A percentile compares a stretch with the other conserved stretches of the same genome.
Conservation (phyloP, 2,329 filamentous ascomycete species). For the Annulohypoxylon truncatum region DNA sequence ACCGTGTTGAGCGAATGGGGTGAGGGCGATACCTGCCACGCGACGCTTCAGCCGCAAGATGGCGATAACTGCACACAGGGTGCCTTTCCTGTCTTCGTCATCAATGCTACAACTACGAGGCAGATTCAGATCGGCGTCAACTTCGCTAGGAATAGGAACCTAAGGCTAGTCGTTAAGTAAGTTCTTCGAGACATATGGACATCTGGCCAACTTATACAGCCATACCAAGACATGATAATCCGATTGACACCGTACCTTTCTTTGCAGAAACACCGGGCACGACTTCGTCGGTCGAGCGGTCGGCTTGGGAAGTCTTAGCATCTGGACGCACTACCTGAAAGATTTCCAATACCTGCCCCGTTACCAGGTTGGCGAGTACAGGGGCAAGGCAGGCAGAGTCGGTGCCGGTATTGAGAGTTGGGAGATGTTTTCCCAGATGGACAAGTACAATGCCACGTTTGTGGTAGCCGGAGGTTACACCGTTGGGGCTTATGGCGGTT, state of each 20-base stretch:
- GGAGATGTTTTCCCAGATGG: slow-evolving; percentile 50
- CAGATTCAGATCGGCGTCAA: slow-evolving; percentile 56
- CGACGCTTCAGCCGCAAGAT: slow-evolving; percentile 36
- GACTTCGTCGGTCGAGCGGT: slow-evolving; percentile 60
- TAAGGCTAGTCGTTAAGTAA: slow-evolving; percentile 55
- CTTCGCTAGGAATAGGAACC: slow-evolving; percentile 54
- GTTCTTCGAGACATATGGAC: not conserved
- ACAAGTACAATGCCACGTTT: slow-evolving; percentile 48
- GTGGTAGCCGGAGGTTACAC: slow-evolving; percentile 51
- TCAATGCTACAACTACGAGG: slow-evolving; percentile 53
- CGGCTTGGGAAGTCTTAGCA: slow-evolving; percentile 59
- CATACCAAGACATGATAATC: not conserved
- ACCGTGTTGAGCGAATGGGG: slow-evolving; percentile 51
- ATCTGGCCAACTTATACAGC: not conserved
- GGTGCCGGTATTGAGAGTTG: slow-evolving; percentile 52
- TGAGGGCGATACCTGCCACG: slow-evolving; percentile 53
- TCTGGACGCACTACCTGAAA: slow-evolving; percentile 64
- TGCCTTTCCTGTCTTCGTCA: slow-evolving; percentile 54
- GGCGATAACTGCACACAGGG: slow-evolving; percentile 52
- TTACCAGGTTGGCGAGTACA: slow-evolving; percentile 48
- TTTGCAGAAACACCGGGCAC: slow-evolving; percentile 59
- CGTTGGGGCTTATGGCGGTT: slow-evolving; percentile 61
- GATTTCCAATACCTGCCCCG: slow-evolving; percentile 52
- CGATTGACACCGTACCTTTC: not conserved
- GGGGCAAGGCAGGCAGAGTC: slow-evolving; percentile 49